Percentiles rank a stretch among this genome's conserved stretches.
Evolutionary conservation across 768 basidiomycete genomes (phyloP).

Genomic region (Lentinus brumalis): DNA sequence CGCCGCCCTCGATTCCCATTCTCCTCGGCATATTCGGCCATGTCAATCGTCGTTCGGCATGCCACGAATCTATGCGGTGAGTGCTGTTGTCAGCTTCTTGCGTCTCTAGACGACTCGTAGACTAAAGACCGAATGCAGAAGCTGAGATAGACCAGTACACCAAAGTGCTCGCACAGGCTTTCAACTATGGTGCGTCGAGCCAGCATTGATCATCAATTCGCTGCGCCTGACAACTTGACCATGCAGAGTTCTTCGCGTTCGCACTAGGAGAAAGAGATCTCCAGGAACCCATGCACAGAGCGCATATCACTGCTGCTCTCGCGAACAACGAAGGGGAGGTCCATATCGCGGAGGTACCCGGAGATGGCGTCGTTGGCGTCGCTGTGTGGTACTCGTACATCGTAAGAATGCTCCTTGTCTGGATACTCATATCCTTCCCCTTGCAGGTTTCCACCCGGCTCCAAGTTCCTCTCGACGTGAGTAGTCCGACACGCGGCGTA

Average conservation of each 20-base stretch:
- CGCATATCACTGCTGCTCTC: slow-evolving; percentile 8
- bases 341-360: slow-evolving; percentile 10
- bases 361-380: slow-evolving; percentile 6
- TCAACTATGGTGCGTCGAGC: background rate
- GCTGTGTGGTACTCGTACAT: slow-evolving; percentile 4
- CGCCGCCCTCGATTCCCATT: too few species aligned
- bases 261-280: slow-evolving; percentile 6
- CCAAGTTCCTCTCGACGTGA: slow-evolving; percentile 10
- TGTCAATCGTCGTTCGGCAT: background rate
- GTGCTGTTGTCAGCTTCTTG: background rate
- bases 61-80: background rate
- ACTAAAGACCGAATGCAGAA: background rate
- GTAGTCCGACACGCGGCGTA: background rate
- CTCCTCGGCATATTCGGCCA: background rate
- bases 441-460: slow-evolving; percentile 16
- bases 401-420: too few species aligned
- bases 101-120: background rate
- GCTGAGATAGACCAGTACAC: background rate
- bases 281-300: slow-evolving; percentile 5
- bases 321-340: slow-evolving; percentile 7
- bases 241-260: slow-evolving; percentile 4
- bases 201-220: background rate
- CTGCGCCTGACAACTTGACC: background rate
- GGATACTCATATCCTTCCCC: background rate
- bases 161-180: slow-evolving; percentile 1